Conservation (phyloP, 306 rosid genomes). For the Fragaria nilgerrensis region DNA sequence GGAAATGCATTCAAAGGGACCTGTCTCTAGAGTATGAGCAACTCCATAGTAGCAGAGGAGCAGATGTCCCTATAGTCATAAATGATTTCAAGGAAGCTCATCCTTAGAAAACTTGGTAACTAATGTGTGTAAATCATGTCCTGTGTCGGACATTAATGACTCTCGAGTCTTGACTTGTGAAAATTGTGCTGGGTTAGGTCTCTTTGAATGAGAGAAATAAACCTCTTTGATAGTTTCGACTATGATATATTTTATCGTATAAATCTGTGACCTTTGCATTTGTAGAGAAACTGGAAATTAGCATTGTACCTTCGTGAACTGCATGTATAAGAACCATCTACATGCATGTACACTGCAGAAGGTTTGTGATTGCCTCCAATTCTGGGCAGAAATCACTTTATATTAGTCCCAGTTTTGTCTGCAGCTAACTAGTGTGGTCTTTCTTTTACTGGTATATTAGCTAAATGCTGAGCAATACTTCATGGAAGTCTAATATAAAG, state of each 20-base stretch:
- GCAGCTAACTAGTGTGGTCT: background rate
- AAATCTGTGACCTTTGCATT: background rate
- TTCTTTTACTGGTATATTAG: background rate
- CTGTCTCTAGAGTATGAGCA: constrained; percentile 61
- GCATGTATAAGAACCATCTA: background rate
- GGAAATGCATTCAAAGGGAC: constrained; percentile 36
- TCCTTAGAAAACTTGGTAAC: constrained; percentile 19
- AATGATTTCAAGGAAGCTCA: constrained; percentile 50
- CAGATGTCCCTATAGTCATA: constrained; percentile 38
- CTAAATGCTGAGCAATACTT: background rate
- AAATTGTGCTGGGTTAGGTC: background rate
- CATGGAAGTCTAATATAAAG: background rate
- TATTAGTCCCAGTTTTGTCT: background rate
- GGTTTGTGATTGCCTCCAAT: background rate
- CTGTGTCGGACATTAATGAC: background rate
- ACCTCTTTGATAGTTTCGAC: background rate
- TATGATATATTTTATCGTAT: background rate
- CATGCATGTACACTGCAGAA: background rate
- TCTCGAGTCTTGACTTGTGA: background rate
- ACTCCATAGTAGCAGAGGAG: constrained; percentile 48
- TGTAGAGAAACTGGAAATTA: background rate
- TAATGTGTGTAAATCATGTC: constrained; percentile 1
- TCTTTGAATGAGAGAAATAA: background rate
- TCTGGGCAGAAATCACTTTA: background rate
- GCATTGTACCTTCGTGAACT: background rate